Evolutionary conservation across 1,139 yeast genomes (phyloP), one percentile per base, ranked within the genome.

Genomic region (Meyerozyma elateridarum): DNA sequence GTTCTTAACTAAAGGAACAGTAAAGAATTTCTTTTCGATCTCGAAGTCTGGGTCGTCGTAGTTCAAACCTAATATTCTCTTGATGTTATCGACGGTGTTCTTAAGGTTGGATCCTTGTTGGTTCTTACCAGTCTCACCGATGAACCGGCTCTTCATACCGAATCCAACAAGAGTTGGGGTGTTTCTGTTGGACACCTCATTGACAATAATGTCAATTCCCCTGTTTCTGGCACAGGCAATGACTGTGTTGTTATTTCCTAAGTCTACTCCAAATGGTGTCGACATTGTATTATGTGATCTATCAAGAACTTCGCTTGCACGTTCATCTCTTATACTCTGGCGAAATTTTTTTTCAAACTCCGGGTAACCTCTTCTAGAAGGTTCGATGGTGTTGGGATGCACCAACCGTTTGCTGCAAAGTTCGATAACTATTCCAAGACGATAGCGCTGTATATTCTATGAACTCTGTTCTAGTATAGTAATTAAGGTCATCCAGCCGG

Each of bases 201-300:
- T 93, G 69, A 91, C 97, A 52, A 91, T 85, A 53, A 93, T 82
- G 64, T 91, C 98, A 60, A 93, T 91, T 57, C 97, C 97, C 73
- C 97, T 81, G 78, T 91, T 91, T 64, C 94, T 85, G 44, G 98
- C 98, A 59, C 94, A 95, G 30, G 96, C 97, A 57, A 91, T 76
- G 48, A 89, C 96, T 44, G 95, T 79, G 73, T 76, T 85, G 72
- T 77, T 74, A 70, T 88, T 88, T 70, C 99, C 99, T 61, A 91
- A 81, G 79, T 91, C 99, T 65, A 91, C 83, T 73, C 98, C 98
- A 56, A 91, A 85, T 64, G 97, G 96, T 60, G 85, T 79, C 46
- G 73, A 67, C 73, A 68, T 68, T 29, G 37, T 56, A 33, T 16
- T 30, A 29, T 34, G 18, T 15, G 5, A 3, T 16, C 27, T 24